Evolutionary conservation across 73 alveolate species (phyloP).

Genomic region (Symbiodinium natans): DNA sequence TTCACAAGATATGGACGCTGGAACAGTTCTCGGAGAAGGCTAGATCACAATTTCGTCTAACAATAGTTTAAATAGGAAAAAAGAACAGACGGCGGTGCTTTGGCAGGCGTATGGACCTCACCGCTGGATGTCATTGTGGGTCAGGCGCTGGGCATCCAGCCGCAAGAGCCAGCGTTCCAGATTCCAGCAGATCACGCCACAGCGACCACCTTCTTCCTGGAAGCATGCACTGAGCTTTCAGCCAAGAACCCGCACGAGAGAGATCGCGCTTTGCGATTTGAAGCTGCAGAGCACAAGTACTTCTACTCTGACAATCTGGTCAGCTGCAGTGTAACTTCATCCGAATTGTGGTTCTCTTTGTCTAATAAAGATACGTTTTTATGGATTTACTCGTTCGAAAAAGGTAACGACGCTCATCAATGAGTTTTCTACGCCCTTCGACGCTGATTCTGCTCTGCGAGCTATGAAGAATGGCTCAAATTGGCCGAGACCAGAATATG

Average conservation of each 20-base stretch:
- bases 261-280: neutral
- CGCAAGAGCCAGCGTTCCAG: neutral
- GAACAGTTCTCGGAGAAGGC: too few species aligned
- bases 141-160: neutral
- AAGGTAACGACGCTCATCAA: neutral
- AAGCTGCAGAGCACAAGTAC: neutral
- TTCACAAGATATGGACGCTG: too few species aligned
- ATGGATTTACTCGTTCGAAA: neutral
- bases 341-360: neutral
- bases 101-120: too few species aligned
- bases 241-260: neutral
- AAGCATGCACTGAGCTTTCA: neutral
- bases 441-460: neutral
- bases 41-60: too few species aligned
- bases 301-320: neutral
- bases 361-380: neutral
- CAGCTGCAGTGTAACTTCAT: neutral
- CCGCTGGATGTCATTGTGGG: too few species aligned
- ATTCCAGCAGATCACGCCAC: neutral
- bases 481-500: slow-evolving; percentile 43
- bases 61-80: too few species aligned
- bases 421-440: neutral
- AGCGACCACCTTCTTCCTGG: neutral
- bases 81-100: too few species aligned
- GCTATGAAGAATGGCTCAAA: neutral